Evolutionary conservation across 352 stramenopile species (phyloP).

Genomic region (Phytophthora citrophthora): DNA sequence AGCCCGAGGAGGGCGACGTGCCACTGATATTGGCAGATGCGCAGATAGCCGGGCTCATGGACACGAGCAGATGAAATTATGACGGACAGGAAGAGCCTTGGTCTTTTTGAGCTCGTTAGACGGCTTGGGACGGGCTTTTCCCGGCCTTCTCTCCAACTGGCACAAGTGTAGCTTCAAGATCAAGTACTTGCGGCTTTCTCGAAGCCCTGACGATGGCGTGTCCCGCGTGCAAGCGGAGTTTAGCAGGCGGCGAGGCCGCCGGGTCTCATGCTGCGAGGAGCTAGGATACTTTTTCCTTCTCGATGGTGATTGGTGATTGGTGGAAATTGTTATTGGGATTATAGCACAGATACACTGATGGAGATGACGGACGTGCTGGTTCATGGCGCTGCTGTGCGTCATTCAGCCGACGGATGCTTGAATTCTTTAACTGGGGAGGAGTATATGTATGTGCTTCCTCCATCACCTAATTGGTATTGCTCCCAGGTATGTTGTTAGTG

Average conservation of each 20-base stretch:
- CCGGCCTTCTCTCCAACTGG: conserved; percentile 18
- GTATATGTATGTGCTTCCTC: conserved; percentile 53
- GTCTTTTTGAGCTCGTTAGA: no score
- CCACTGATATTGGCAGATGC: not conserved
- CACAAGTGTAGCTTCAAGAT: not conserved
- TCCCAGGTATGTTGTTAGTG: conserved; percentile 53
- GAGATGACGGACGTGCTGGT: not conserved
- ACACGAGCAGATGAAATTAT: conserved; percentile 7
- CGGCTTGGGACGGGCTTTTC: conserved; percentile 19
- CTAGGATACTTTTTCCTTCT: conserved; percentile 7
- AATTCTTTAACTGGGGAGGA: not conserved
- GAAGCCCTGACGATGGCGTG: not conserved
- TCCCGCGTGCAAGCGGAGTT: conserved; percentile 14
- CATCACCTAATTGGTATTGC: conserved; percentile 83
- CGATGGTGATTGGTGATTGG: conserved; percentile 22
- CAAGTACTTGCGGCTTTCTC: no score
- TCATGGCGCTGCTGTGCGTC: not conserved
- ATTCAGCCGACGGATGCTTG: not conserved
- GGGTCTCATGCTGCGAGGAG: conserved; percentile 22
- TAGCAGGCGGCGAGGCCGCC: conserved; percentile 16
- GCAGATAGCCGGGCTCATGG: conserved; percentile 39
- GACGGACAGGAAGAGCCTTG: conserved; percentile 13
- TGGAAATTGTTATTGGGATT: not conserved
- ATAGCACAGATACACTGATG: not conserved
- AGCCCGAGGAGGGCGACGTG: conserved; percentile 39